phyloP scores from a whole-genome alignment of 192 early-diverging fungal genomes.

The Lobosporangium transversale region DNA sequence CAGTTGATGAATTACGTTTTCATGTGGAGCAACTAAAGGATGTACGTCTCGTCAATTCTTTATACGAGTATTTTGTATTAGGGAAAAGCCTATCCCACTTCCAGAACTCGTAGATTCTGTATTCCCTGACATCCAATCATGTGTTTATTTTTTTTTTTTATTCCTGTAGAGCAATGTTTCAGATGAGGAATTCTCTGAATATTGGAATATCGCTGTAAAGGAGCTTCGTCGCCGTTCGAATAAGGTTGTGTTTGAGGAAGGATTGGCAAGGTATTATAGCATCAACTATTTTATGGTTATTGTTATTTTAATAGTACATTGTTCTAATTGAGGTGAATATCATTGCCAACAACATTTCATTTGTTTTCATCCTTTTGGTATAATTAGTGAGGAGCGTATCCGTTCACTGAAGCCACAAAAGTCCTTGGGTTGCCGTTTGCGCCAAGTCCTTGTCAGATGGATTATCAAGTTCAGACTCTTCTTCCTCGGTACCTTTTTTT shows the following conservation, averaged over 20 bases:
- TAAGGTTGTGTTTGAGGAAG: constrained; percentile 29
- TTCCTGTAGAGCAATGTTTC: constrained; percentile 33
- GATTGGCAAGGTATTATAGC: constrained; percentile 10
- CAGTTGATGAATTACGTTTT: constrained; percentile 31
- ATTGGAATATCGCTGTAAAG: constrained; percentile 50
- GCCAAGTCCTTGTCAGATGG: constrained; percentile 39
- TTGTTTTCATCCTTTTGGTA: not conserved
- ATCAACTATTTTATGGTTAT: not conserved
- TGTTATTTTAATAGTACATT: too few species aligned
- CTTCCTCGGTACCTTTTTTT: constrained; percentile 12
- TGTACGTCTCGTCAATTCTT: too few species aligned
- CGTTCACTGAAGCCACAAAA: constrained; percentile 36
- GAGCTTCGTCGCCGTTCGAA: constrained; percentile 35
- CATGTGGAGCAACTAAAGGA: constrained; percentile 31
- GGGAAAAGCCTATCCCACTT: too few species aligned
- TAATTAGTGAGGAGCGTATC: constrained; percentile 28
- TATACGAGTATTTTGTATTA: too few species aligned
- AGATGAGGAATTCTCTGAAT: constrained; percentile 44
- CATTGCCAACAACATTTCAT: not conserved
- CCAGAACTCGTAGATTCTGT: too few species aligned
- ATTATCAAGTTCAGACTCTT: constrained; percentile 34
- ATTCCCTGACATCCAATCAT: too few species aligned
- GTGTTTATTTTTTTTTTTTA: not conserved
- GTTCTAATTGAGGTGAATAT: not conserved
- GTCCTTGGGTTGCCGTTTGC: constrained; percentile 26